These are phyloP conservation scores for Urochloa ruziziensis DNA, from an alignment of 176 grass and related monocot species.

Conservation along the genomic window DNA sequence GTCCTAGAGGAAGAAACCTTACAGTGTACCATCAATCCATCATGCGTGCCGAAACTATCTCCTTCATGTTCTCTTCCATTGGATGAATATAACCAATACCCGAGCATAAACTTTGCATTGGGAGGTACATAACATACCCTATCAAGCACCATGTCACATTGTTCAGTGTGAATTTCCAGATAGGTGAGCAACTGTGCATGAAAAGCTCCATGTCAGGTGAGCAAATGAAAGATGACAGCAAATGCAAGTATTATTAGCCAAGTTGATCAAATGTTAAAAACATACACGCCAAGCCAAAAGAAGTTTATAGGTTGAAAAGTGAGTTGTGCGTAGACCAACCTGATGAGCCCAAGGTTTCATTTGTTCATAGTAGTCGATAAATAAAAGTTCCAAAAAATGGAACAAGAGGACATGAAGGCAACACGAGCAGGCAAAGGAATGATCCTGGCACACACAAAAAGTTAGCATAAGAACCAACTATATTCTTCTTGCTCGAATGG, in stretches of 20 bases:
- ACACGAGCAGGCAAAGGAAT: constrained; percentile 87
- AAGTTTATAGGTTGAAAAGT: constrained; percentile 10
- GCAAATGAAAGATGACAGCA: background rate
- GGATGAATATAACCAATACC: constrained; percentile 1
- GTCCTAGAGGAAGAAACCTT: background rate
- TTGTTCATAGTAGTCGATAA: constrained; percentile 89
- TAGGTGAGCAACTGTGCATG: background rate
- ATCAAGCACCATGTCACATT: background rate
- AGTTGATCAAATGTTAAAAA: background rate
- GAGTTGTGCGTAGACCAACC: constrained; percentile 35
- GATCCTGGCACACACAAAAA: constrained; percentile 46
- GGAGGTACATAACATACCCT: constrained; percentile 3
- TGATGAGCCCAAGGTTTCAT: constrained; percentile 41
- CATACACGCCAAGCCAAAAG: background rate
- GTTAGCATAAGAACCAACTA: constrained; percentile 8
- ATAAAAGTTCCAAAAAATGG: constrained; percentile 96
- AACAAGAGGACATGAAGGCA: constrained; percentile 94
- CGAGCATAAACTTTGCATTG: background rate
- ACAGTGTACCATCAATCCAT: background rate
- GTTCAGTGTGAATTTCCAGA: background rate
- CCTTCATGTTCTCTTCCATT: background rate
- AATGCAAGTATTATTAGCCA: background rate
- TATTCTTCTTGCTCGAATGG: background rate
- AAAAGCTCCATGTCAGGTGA: background rate
- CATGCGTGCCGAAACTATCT: background rate